Evolutionary conservation across 1,139 yeast genomes (phyloP).

Genomic region (Sugiyamaella neomexicana): DNA sequence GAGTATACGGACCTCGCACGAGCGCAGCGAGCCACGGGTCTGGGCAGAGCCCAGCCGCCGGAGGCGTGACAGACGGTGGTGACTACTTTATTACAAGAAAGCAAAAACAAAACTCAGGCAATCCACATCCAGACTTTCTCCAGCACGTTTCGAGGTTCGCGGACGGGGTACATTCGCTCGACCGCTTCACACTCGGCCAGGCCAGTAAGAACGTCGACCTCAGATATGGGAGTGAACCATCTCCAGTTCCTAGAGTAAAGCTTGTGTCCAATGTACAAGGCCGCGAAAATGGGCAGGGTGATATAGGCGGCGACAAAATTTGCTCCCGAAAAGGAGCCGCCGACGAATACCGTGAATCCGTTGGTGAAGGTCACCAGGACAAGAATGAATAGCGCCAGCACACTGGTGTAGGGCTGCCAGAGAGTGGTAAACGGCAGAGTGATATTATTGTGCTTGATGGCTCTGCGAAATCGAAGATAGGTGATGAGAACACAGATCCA

Average conservation of each 20-base stretch:
- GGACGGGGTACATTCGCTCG: conserved; percentile 41
- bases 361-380: conserved; percentile 57
- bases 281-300: conserved; percentile 51
- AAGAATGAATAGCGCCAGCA: conserved; percentile 49
- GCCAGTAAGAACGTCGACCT: conserved; percentile 52
- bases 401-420: conserved; percentile 51
- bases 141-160: conserved; percentile 42
- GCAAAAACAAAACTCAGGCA: conserved; percentile 27
- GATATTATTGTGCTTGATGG: conserved; percentile 39
- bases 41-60: background rate
- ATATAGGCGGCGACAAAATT: conserved; percentile 55
- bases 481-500: conserved; percentile 48
- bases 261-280: conserved; percentile 54
- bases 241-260: conserved; percentile 49
- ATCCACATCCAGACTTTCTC: conserved; percentile 50
- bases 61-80: background rate
- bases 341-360: conserved; percentile 65
- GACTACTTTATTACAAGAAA: background rate
- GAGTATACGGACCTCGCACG: background rate
- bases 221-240: conserved; percentile 45
- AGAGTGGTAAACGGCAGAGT: conserved; percentile 46
- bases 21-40: background rate
- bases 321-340: conserved; percentile 51
- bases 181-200: conserved; percentile 53
- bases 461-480: conserved; percentile 57